Conservation (phyloP, 2,329 filamentous ascomycete species). For the Lachnellula subtilissima region DNA sequence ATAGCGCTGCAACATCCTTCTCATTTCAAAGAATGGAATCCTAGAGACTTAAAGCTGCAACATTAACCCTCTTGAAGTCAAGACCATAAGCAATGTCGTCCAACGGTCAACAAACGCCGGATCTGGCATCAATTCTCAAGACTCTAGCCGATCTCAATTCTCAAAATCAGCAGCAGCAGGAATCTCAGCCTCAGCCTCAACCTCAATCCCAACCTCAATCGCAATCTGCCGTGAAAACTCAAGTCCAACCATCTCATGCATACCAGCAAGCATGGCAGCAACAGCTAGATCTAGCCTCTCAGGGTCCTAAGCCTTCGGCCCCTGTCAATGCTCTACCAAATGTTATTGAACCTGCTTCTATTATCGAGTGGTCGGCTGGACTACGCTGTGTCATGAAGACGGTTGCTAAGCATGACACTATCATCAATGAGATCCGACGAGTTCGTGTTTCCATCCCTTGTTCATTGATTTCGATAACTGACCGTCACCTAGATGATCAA, state of each 20-base stretch:
- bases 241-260: neutral
- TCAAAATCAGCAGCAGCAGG: constrained; percentile 15
- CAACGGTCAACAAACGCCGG: constrained; percentile 22
- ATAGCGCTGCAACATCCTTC: too few species aligned
- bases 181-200: constrained; percentile 8
- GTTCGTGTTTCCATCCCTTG: neutral
- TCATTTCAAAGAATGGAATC: neutral
- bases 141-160: constrained; percentile 28
- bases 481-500: constrained; percentile 47
- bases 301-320: neutral
- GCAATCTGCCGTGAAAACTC: constrained; percentile 16
- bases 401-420: constrained; percentile 40
- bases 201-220: constrained; percentile 3
- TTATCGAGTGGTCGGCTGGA: constrained; percentile 47
- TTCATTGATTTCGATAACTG: constrained; percentile 3
- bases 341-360: constrained; percentile 39
- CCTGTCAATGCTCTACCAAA: constrained; percentile 5
- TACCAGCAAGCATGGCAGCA: constrained; percentile 7
- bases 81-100: constrained; percentile 20
- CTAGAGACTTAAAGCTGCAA: neutral
- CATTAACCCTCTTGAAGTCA: neutral
- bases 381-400: constrained; percentile 46
- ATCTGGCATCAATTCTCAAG: constrained; percentile 31
- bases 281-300: constrained; percentile 7
- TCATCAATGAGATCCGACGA: constrained; percentile 39